Base-by-base conservation (phyloP, 2,329 filamentous ascomycete genomes). In the Ascochyta koolunga region DNA sequence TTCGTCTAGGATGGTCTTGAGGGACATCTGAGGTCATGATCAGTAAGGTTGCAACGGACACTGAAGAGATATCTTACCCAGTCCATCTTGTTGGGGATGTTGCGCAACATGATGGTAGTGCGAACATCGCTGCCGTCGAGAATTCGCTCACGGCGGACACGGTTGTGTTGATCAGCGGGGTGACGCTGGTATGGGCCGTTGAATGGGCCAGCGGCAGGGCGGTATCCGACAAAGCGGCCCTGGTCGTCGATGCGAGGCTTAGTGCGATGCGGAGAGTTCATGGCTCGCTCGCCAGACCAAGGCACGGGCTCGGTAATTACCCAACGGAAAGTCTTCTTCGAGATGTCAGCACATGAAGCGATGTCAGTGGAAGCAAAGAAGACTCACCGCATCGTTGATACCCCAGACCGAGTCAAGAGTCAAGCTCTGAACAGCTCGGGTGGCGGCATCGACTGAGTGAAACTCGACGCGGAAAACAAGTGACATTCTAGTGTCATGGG, bases 51-150 rank as follows among this genome's bases (percentile, higher is more conserved):
- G 44, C 27, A 9, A 37, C 11, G 31, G 49, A 18, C 7, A 6
- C 10, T 5, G 25, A 38, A 29, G 39, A 41, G 27, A 25, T 6
- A 48, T 66, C 75, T 59, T 72, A 79, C 78, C 69, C 59, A 79
- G 86, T 65, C 91, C 86, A 96, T 87, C 66, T 93, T 91, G 77
- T 96, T 96, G 1, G 93, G 93, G 39, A 97, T 93, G 72, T 98
- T 97, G 33, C 93, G 88, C 27, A 97, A 77, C 93, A 98, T 97
- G 61, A 98, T 90, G 0, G 79, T 81, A 2, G 79, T 81, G 52
- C 80, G 79, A n/a, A 80, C 76, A 59, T 82, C 79, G 5, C 61
- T 57, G n/a, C 79, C 79, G n/a, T 69, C 62, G 15, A 66, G 46
- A 50, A 81, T 78, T 32, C 68, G 68, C 21, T 69, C 57, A 2